These are phyloP conservation scores for Eimeria brunetti DNA, from an alignment of 169 alveolate genomes.

Conservation along the genomic window DNA sequence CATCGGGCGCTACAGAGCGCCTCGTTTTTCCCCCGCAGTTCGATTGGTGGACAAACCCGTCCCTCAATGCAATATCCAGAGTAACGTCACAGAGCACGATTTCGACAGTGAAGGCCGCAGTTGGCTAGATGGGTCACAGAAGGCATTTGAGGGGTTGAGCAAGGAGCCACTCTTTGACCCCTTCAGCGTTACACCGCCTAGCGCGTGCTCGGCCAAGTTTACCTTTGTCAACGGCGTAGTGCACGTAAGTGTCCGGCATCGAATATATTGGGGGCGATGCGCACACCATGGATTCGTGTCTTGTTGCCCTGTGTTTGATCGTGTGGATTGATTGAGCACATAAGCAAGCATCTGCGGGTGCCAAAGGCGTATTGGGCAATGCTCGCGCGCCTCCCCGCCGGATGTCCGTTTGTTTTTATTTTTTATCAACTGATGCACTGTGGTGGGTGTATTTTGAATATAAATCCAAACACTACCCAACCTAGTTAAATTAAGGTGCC, in stretches of 20 bases:
- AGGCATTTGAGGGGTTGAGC: slow-evolving; percentile 36
- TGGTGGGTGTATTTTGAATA: not conserved
- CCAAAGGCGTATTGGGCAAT: not conserved
- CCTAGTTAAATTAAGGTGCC: not conserved
- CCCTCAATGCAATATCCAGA: not conserved
- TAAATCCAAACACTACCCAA: not conserved
- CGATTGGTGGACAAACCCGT: slow-evolving; percentile 31
- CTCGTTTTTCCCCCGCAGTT: slow-evolving; percentile 46
- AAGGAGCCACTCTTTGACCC: slow-evolving; percentile 60
- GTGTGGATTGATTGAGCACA: not conserved
- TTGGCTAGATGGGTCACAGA: slow-evolving; percentile 4
- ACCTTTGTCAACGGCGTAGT: slow-evolving; percentile 39
- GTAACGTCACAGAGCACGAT: slow-evolving; percentile 10
- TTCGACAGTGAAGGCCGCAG: not conserved
- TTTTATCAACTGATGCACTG: not conserved
- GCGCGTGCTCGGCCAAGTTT: slow-evolving; percentile 17
- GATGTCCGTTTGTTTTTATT: not conserved
- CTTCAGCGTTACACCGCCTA: slow-evolving; percentile 47
- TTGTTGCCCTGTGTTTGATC: not conserved
- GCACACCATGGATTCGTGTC: not conserved
- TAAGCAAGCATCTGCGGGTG: not conserved
- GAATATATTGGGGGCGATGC: not conserved
- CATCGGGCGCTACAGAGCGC: slow-evolving; percentile 6
- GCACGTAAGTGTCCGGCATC: slow-evolving; percentile 28
- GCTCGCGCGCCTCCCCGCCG: not conserved